Evolutionary conservation across 306 rosid genomes (phyloP), one percentile per base, ranked within the genome.

Genomic region (Heteromeles arbutifolia): DNA sequence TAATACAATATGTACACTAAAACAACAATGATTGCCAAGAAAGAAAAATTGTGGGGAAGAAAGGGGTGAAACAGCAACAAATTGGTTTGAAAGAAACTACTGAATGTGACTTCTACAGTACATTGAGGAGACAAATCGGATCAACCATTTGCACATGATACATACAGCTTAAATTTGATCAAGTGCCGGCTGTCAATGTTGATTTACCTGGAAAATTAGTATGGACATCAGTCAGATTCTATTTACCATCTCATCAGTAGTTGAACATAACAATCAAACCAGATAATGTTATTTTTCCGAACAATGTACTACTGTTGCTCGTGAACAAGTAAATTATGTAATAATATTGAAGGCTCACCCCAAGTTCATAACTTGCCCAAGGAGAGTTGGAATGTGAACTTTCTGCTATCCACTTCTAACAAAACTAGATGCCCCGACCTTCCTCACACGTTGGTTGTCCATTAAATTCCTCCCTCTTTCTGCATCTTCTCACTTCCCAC

Each of bases 401-500:
- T 73, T 66, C 54, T 67, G 25, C 54, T 65, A 67, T 61, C 54
- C 82, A 75, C 82, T 80, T 74, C 67, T 56, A 50, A 82, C 77
- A 80, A 67, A 85, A 73, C 85, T 80, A 21, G 85, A 85, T 70
- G 83, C 85, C 75, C 81, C 79, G 4, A 71, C 77, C 82, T 87
- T 83, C 70, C 77, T 84, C 75, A 80, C 84, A 59, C 58, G 74
- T 58, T 70, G 72, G 78, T 31, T 56, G 29, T 74, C 61, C 89
- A 91, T 82, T 67, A 82, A 70, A 64, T 80, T 77, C 85, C 85
- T 86, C 73, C 87, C 65, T 75, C 80, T 71, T 57, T 88, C 90
- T 64, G 93, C 91, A 56, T 82, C 89, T 70, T 86, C 88, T 86
- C 80, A 81, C 74, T 91, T 89, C 45, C 45, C 91, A 69, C 80